A percentile compares a stretch with the other conserved stretches of the same genome.
phyloP scores from a whole-genome alignment of 345 rosid species.

The Firmiana major region DNA sequence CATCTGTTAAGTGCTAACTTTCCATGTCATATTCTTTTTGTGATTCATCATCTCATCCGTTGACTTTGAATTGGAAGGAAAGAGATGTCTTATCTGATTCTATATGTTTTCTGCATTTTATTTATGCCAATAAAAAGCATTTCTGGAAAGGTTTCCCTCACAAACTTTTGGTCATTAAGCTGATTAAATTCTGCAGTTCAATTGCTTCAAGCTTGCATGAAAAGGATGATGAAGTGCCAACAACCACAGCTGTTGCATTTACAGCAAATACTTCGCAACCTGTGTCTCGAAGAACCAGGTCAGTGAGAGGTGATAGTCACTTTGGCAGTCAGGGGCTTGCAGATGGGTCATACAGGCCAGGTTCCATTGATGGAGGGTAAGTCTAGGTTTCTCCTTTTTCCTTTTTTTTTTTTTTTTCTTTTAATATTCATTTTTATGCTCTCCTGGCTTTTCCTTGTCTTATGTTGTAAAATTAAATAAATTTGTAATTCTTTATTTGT shows the following conservation, averaged over 20 bases:
- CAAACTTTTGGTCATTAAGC: conserved; percentile 26
- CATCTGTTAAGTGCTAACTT: background rate
- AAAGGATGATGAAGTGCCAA: conserved; percentile 86
- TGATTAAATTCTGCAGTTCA: conserved; percentile 60
- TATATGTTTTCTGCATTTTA: background rate
- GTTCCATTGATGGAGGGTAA: conserved; percentile 76
- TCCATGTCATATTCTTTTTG: background rate
- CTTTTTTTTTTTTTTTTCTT: no score
- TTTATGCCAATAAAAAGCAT: background rate
- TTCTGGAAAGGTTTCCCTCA: conserved; percentile 5
- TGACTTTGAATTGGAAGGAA: background rate
- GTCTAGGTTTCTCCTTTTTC: conserved; percentile 5
- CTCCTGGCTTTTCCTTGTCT: background rate
- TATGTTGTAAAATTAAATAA: background rate
- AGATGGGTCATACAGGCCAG: conserved; percentile 66
- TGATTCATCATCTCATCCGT: background rate
- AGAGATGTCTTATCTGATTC: background rate
- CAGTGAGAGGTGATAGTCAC: conserved; percentile 72
- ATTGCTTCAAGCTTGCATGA: conserved; percentile 70
- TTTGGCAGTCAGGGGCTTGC: conserved; percentile 50
- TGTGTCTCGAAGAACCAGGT: conserved; percentile 86
- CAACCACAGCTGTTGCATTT: conserved; percentile 70
- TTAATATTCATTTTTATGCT: background rate
- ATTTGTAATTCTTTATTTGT: background rate
- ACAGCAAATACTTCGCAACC: conserved; percentile 68